phyloP scores from a whole-genome alignment of 148 eudicot genomes.

The Vaccinium myrtillus region DNA sequence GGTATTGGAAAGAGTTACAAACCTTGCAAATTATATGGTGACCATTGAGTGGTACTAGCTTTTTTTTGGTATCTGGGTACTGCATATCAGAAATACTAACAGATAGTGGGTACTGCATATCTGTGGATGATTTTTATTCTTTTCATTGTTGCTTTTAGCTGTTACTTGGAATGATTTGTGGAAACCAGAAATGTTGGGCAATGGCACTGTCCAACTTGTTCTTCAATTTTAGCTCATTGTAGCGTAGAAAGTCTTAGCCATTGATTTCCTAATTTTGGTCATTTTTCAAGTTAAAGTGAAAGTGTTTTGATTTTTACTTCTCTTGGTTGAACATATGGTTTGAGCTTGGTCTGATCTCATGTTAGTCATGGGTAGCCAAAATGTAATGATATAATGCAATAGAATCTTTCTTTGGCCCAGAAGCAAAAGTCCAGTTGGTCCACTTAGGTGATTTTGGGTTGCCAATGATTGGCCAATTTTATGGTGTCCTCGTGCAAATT shows the following conservation, averaged over 20 bases:
- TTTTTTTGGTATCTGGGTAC: too few species aligned
- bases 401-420: too few species aligned
- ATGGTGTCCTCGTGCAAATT: too few species aligned
- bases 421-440: too few species aligned
- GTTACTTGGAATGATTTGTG: conserved; percentile 2
- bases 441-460: too few species aligned
- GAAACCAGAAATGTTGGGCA: not conserved
- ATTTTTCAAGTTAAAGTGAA: conserved; percentile 1
- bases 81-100: too few species aligned
- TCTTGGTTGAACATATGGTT: not conserved
- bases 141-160: not conserved
- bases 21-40: too few species aligned
- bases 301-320: not conserved
- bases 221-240: not conserved
- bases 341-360: conserved; percentile 9
- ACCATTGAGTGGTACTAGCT: too few species aligned
- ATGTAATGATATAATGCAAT: too few species aligned
- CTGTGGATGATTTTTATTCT: conserved; percentile 1
- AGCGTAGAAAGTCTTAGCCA: not conserved
- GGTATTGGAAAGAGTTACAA: too few species aligned
- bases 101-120: not conserved
- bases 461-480: too few species aligned
- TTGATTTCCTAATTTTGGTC: not conserved
- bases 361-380: too few species aligned
- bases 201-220: not conserved